Evolutionary conservation across 805 yeast genomes (phyloP), one percentile per base, ranked within the genome.

Genomic region (Lachancea lanzarotensis): DNA sequence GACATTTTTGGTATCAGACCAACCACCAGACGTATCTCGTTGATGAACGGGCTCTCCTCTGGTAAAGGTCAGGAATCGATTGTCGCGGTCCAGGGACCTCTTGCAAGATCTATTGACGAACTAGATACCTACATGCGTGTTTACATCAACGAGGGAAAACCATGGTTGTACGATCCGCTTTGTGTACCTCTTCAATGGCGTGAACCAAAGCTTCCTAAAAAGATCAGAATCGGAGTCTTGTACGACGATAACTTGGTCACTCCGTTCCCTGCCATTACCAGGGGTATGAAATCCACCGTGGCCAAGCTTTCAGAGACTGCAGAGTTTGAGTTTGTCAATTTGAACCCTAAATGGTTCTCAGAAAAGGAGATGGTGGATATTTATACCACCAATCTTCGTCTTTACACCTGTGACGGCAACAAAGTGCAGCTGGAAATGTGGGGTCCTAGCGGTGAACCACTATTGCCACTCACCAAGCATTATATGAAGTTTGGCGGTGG

Each of bases 351-450:
- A 19, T 57, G 62, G 62, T 53, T 48, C 42, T 37, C 52, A 18
- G 56, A 54, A 33, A 47, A 49, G 27, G 52, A 56, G 16, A 57
- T 57, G 62, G 34, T 46, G 16, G 52, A 50, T 12, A 52, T 56
- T 19, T 49, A 52, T 42, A 47, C 43, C 20, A 41, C 51, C 15
- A 56, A 47, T 34, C 37, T 52, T 8, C 60, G 52, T 1, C 48
- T 82, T 64, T 85, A 82, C 63, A 68, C 71, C 11, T 73, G 79
- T 52, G 95, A 86, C 62, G 91, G 91, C 40, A 84, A 82, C 59
- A 61, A 66, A 49, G 75, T 71, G 46, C 81, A 80, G 56, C 68
- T 72, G 41, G 70, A 69, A 38, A 59, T 76, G 54, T 60, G 84
- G 48, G 63, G 68, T 16, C 73, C 66, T 3, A 77, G 84, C 12